A percentile compares a stretch with the other conserved stretches of the same genome.
Conservation (phyloP, 2,329 filamentous ascomycete genomes). For the Fusarium multiceps region DNA sequence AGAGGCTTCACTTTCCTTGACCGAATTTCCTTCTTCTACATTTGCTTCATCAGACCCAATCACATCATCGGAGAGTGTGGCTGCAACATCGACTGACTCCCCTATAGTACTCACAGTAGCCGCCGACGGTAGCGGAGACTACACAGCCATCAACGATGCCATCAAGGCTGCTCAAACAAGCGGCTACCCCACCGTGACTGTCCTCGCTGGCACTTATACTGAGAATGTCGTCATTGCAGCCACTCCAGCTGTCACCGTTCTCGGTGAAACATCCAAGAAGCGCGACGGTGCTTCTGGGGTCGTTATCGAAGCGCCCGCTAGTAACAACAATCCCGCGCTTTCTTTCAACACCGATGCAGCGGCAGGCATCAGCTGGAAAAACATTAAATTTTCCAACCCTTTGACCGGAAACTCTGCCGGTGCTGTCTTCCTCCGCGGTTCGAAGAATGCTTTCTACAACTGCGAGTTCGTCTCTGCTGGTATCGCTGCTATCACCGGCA, state of each 20-base stretch:
- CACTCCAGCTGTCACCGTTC: conserved; percentile 55
- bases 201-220: conserved; percentile 58
- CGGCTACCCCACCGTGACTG: conserved; percentile 55
- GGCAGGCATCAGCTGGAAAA: conserved; percentile 29
- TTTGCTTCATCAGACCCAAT: conserved; percentile 15
- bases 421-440: conserved; percentile 16
- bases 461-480: conserved; percentile 57
- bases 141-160: conserved; percentile 57
- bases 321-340: conserved; percentile 1
- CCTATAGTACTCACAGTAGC: conserved; percentile 56
- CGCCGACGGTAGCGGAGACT: conserved; percentile 56
- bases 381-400: conserved; percentile 39
- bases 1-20: conserved; percentile 3
- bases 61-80: conserved; percentile 19
- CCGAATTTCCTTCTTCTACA: conserved; percentile 17
- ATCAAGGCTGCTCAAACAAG: conserved; percentile 55
- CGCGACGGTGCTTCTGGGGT: conserved; percentile 27
- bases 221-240: conserved; percentile 55
- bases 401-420: not conserved
- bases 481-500: conserved; percentile 42
- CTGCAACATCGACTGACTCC: conserved; percentile 34
- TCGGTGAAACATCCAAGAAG: conserved; percentile 53
- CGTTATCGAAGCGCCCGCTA: conserved; percentile 5
- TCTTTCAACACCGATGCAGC: conserved; percentile 4
- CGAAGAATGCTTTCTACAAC: conserved; percentile 50